Evolutionary conservation across 2,329 filamentous ascomycete species (phyloP), one percentile per base, ranked within the genome.

Genomic region (Aureobasidium sp.): DNA sequence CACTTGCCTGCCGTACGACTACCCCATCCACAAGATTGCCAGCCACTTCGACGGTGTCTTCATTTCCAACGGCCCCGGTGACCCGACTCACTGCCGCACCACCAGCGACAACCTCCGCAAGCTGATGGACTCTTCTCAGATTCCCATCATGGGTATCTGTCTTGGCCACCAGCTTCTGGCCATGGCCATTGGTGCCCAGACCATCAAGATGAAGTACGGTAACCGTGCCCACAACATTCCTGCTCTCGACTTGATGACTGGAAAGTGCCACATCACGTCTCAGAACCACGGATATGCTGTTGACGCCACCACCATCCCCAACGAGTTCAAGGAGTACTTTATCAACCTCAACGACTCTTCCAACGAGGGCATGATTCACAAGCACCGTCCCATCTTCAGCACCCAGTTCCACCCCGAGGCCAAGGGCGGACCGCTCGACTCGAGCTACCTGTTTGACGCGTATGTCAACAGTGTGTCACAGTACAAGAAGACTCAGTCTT

Each of bases 161-260:
- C 84, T 99, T 66, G 94, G 94, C 65, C 94, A 99, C 77, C 94
- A 99, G 81, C 86, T 99, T 57, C 82, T 99, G 61, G 93, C 92
- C 65, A 84, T 96, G 67, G 91, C 94, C 51, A 83, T 88, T 62
- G 94, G 94, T 65, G 94, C 90, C 59, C 83, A 85, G 69, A 97
- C 94, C 64, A 87, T 95, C 78, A 97, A 97, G 84, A 85, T 99
- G 77, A 97, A 97, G 84, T 99, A 96, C 75, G 94, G 94, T 71
- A 99, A 99, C 83, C 89, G 94, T 68, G 94, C 92, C 19, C 94
- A 97, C 82, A 99, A 99, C 81, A 97, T 97, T 69, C 94, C 94
- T 9, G 91, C 92, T 63, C 80, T 97, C 61, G 93, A 97, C 73
- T 81, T 96, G 74, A 96, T 89, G 63, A 97, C 93, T 38, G 93